Conservation (phyloP, 1,284 basidiomycete genomes). For the Takashimella koratensis region DNA sequence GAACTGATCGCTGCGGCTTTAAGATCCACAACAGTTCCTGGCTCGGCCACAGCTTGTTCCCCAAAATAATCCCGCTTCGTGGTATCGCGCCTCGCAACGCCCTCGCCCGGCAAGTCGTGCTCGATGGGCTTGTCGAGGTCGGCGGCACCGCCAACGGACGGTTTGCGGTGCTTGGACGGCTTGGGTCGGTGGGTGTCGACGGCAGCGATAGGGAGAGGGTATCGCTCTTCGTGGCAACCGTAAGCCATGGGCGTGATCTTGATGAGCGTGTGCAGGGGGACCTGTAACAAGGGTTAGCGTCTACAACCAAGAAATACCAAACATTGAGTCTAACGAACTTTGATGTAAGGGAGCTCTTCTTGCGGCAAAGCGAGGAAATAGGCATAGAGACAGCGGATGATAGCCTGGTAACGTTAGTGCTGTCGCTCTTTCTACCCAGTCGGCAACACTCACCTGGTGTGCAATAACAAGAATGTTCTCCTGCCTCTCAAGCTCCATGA, state of each 20-base stretch:
- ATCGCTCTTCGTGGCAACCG: conserved; percentile 96
- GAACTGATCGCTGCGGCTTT: neutral
- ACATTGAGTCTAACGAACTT: conserved; percentile 51
- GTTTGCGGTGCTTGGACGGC: conserved; percentile 50
- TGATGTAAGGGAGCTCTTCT: conserved; percentile 95
- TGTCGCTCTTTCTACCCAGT: no score
- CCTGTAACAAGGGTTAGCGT: conserved; percentile 44
- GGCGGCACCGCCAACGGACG: neutral
- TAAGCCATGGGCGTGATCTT: conserved; percentile 98
- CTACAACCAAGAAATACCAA: no score
- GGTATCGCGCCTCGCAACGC: neutral
- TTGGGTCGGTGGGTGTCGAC: conserved; percentile 94
- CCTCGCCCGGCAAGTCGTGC: neutral
- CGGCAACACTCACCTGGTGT: conserved; percentile 64
- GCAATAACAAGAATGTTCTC: conserved; percentile 96
- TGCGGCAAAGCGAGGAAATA: conserved; percentile 93
- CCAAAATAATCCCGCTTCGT: conserved; percentile 17
- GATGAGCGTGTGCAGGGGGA: conserved; percentile 94
- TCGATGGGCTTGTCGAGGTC: neutral
- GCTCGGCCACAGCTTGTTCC: neutral
- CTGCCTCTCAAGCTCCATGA: conserved; percentile 97
- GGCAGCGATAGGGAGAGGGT: conserved; percentile 75
- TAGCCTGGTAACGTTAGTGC: no score
- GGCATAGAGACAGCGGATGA: conserved; percentile 88
- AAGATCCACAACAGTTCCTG: neutral